Evolutionary conservation across 2,329 filamentous ascomycete genomes (phyloP), one percentile per base, ranked within the genome.

Genomic region (Blastomyces parvus): DNA sequence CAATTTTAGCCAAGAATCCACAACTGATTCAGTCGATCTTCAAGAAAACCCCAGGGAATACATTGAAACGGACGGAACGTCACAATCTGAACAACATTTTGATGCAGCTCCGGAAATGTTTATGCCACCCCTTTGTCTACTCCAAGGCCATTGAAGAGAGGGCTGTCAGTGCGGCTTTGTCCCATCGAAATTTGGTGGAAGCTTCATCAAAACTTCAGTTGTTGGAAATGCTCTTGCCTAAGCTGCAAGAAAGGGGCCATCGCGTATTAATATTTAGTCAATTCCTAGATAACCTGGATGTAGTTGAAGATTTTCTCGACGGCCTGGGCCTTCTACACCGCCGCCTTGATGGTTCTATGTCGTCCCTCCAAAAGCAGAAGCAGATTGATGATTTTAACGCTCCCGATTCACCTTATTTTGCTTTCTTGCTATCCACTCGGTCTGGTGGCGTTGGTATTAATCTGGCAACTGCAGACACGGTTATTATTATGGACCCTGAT

Each of bases 401-500:
- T 0, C 88, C 90, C 0, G 82, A 88, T 62, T 97, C 93, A 0
- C 79, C 84, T 0, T 79, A 95, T 0, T 99, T 97, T 73, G 91
- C 89, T 0, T 97, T 99, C 76, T 77, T 99, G 22, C 82, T 99
- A 0, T 97, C 93, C 0, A 99, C 95, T 3, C 87, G 94, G 66
- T 92, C 95, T 22, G 94, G 94, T 62, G 94, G 95, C 70, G 93
- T 99, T 0, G 95, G 94, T 19, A 99, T 99, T 79, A 99, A 99
- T 72, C 82, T 99, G 62, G 94, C 94, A 0, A 96, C 92, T 8
- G 94, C 94, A 2, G 94, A 99, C 72, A 99, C 94, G 0, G 95
- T 99, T 65, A 97, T 99, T 67, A 97, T 99, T 67, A 86, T 97
- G 68, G 92, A 99, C 70, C 91, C 91, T 0, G 94, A 99, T 72